Evolutionary conservation across 208 protist genomes (phyloP).

Genomic region (Crithidia mellificae): DNA sequence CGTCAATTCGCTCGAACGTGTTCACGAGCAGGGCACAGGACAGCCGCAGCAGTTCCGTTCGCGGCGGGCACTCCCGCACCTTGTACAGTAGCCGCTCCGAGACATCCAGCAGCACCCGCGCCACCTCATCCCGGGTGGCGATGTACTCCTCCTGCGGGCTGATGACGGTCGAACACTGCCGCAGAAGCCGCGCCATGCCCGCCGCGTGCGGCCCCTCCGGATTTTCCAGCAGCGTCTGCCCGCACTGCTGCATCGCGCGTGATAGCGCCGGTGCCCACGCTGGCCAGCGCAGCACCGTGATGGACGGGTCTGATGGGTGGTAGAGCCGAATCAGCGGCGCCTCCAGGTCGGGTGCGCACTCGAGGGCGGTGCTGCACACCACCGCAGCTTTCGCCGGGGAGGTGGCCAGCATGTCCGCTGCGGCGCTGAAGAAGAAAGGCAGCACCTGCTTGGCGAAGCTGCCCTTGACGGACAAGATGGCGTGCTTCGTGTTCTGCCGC

Average conservation of each 20-base stretch:
- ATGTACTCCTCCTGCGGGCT: constrained; percentile 58
- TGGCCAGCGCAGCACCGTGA: constrained; percentile 57
- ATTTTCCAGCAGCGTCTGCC: constrained; percentile 40
- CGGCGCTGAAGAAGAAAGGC: constrained; percentile 68
- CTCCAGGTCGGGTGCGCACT: constrained; percentile 49
- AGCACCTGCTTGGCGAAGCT: constrained; percentile 58
- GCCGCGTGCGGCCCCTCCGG: constrained; percentile 36
- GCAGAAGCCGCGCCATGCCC: constrained; percentile 52
- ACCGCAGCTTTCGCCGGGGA: constrained; percentile 38
- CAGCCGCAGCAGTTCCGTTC: constrained; percentile 55
- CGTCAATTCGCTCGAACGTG: constrained; percentile 75
- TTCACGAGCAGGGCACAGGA: constrained; percentile 73
- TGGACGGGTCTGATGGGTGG: constrained; percentile 49
- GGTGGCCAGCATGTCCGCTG: constrained; percentile 29
- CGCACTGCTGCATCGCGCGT: constrained; percentile 50
- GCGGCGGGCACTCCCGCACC: constrained; percentile 29
- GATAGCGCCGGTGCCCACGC: constrained; percentile 59
- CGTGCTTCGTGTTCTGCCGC: constrained; percentile 48
- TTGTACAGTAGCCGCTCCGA: constrained; percentile 43
- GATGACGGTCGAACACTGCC: constrained; percentile 56
- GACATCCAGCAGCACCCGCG: constrained; percentile 46
- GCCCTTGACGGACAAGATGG: constrained; percentile 45
- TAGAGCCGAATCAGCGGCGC: constrained; percentile 34
- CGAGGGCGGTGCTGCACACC: constrained; percentile 65
- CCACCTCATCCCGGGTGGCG: constrained; percentile 38